These are phyloP conservation scores for Yamadazyma phyllophila DNA, from an alignment of 805 yeast species.

Conservation along the genomic window DNA sequence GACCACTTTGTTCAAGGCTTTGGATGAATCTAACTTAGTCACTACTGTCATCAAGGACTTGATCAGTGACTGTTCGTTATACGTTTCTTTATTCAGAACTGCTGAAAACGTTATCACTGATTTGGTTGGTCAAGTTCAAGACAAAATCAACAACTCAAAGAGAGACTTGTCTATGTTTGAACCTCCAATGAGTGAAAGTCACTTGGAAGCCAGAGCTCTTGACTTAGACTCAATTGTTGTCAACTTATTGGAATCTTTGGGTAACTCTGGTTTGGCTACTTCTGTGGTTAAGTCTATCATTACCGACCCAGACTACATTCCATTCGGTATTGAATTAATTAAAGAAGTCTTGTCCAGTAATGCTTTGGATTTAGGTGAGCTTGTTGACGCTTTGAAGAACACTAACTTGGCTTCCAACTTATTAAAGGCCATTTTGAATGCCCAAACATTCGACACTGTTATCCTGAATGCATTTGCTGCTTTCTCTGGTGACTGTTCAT, in stretches of 20 bases:
- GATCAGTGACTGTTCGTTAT: slow-evolving; percentile 38
- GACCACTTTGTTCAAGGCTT: slow-evolving; percentile 31
- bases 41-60: slow-evolving; percentile 33
- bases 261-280: slow-evolving; percentile 39
- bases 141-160: slow-evolving; percentile 20
- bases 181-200: not conserved
- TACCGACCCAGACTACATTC: slow-evolving; percentile 35
- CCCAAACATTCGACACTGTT: slow-evolving; percentile 32
- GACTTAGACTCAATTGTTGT: slow-evolving; percentile 26
- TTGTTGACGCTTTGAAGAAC: slow-evolving; percentile 30
- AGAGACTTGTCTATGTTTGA: slow-evolving; percentile 10
- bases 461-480: slow-evolving; percentile 38
- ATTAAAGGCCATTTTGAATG: slow-evolving; percentile 31
- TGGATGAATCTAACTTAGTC: slow-evolving; percentile 37
- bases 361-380: slow-evolving; percentile 25
- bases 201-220: slow-evolving; percentile 10
- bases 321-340: slow-evolving; percentile 36
- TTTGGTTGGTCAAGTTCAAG: slow-evolving; percentile 26
- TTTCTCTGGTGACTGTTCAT: slow-evolving; percentile 30
- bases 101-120: slow-evolving; percentile 27
- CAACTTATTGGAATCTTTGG: slow-evolving; percentile 40
- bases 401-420: slow-evolving; percentile 34
- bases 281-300: slow-evolving; percentile 38
- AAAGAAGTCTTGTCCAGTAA: slow-evolving; percentile 26
- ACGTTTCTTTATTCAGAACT: slow-evolving; percentile 30